Percentiles rank a stretch among this genome's conserved stretches.
Evolutionary conservation across 257 asterid species (phyloP).

Genomic region (Solanum stenotomum): DNA sequence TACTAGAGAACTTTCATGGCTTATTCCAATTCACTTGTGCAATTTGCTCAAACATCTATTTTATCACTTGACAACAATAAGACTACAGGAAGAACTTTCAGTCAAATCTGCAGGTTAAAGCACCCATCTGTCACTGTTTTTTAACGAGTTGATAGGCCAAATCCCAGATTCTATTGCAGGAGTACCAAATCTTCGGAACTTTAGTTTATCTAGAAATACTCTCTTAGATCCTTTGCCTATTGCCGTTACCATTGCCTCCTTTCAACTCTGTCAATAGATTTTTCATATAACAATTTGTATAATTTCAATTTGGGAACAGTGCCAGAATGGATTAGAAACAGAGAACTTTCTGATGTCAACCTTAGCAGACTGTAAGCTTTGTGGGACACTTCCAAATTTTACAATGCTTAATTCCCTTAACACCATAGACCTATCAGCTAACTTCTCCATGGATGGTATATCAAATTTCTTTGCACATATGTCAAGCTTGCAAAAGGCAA

Average conservation of each 20-base stretch:
- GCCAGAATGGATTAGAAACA: constrained; percentile 64
- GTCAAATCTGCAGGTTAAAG: constrained; percentile 49
- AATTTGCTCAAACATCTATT: constrained; percentile 33
- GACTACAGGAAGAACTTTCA: constrained; percentile 55
- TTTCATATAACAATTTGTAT: constrained; percentile 40
- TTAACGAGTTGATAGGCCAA: constrained; percentile 54
- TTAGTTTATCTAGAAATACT: constrained; percentile 55
- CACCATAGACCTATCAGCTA: constrained; percentile 66
- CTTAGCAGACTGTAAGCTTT: constrained; percentile 61
- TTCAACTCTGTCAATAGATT: constrained; percentile 55
- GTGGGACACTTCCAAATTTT: constrained; percentile 63
- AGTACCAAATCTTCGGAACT: constrained; percentile 53
- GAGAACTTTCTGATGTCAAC: constrained; percentile 51
- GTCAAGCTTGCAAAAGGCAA: constrained; percentile 42
- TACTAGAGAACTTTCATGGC: constrained; percentile 52
- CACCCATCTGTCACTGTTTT: constrained; percentile 50
- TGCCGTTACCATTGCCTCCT: constrained; percentile 37
- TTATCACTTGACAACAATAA: constrained; percentile 57
- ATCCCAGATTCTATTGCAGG: constrained; percentile 62
- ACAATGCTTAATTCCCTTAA: constrained; percentile 48
- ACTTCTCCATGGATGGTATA: constrained; percentile 52
- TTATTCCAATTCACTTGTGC: constrained; percentile 43
- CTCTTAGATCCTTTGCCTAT: constrained; percentile 56
- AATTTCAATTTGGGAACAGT: constrained; percentile 38
- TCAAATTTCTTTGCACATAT: constrained; percentile 39